Conservation (phyloP, 1,284 basidiomycete species). For the Pyrrhoderma lamaoense region DNA sequence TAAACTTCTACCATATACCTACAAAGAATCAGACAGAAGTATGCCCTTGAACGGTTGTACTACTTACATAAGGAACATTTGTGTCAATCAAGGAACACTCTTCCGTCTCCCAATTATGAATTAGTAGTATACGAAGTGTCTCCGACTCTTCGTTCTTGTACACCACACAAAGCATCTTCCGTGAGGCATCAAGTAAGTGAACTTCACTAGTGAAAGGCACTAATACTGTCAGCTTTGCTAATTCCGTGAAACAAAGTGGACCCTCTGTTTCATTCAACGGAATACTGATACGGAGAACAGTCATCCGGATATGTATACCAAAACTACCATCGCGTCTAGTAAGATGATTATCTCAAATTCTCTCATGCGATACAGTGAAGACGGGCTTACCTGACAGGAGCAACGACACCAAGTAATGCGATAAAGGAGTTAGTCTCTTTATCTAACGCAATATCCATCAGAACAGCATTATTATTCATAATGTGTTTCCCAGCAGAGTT, state of each 20-base stretch:
- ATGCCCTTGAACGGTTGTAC: background rate
- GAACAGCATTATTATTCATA: background rate
- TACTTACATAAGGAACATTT: constrained; percentile 9
- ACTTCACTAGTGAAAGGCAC: constrained; percentile 6
- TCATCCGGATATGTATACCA: constrained; percentile 4
- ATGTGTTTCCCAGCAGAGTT: background rate
- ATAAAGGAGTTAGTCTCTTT: background rate
- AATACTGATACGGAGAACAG: constrained; percentile 7
- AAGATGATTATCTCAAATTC: background rate
- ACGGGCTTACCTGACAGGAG: constrained; percentile 2
- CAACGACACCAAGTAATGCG: background rate
- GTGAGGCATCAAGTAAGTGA: constrained; percentile 9
- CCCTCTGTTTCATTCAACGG: background rate
- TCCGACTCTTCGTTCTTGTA: background rate
- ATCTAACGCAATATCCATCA: constrained; percentile 4
- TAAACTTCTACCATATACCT: constrained; percentile 8
- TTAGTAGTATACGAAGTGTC: constrained; percentile 4
- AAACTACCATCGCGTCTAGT: constrained; percentile 1
- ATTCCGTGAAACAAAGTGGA: background rate
- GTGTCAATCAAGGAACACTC: constrained; percentile 9
- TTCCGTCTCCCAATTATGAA: constrained; percentile 12
- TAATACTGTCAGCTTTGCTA: constrained; percentile 1
- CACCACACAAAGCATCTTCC: constrained; percentile 9
- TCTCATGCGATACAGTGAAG: background rate
- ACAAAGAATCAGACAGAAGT: background rate